Evolutionary conservation across 768 basidiomycete genomes (phyloP).

Genomic region (Termitomyces heimii): DNA sequence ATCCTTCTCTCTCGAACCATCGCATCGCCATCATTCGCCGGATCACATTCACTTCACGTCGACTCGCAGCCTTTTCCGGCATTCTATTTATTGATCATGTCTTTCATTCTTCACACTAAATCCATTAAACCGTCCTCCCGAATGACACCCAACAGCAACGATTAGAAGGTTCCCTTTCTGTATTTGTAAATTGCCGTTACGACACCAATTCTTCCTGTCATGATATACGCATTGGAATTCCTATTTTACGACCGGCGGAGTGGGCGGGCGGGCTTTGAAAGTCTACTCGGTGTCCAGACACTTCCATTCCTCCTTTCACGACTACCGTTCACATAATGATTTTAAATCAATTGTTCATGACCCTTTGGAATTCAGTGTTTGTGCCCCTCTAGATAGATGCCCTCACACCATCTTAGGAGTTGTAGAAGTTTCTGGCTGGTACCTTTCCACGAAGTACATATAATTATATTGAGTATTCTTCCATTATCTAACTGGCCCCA

Average conservation of each 20-base stretch:
- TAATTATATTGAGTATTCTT: not conserved
- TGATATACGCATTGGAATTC: not conserved
- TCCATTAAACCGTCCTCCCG: conserved; percentile 9
- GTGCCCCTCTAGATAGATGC: not conserved
- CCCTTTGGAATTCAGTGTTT: conserved; percentile 2
- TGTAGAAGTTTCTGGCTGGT: conserved; percentile 2
- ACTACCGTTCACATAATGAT: not conserved
- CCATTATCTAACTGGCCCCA: not conserved
- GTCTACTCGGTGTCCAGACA: not conserved
- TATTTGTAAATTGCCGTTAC: conserved; percentile 11
- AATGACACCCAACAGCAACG: conserved; percentile 8
- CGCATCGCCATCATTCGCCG: not conserved
- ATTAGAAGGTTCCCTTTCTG: conserved; percentile 13
- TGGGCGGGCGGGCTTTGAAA: conserved; percentile 8
- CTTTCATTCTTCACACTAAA: not conserved
- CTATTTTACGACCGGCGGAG: conserved; percentile 2
- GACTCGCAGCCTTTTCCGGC: not conserved
- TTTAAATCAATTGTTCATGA: not conserved
- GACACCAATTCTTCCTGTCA: not conserved
- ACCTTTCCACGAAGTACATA: not conserved
- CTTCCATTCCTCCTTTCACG: conserved; percentile 5
- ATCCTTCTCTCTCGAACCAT: not conserved
- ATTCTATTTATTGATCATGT: not conserved
- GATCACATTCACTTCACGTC: conserved; percentile 1
- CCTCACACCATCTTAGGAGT: not conserved